Conservation (phyloP, 164 flowering plant genomes). For the Vitis amurensis region DNA sequence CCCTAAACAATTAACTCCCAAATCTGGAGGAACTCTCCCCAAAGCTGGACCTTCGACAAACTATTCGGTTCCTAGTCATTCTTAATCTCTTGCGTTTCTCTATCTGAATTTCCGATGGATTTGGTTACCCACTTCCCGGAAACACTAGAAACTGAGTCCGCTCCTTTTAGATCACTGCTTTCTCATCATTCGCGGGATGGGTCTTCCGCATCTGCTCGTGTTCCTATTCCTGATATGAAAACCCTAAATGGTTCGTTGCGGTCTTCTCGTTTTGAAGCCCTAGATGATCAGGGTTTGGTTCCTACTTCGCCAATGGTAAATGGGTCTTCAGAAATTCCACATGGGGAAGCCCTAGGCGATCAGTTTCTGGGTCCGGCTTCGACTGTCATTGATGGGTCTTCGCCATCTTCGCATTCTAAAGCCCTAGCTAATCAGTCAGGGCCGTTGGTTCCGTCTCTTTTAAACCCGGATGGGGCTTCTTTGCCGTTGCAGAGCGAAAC, state of each 20-base stretch:
- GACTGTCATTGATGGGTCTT: too few relatives aligned
- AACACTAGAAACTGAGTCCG: too few relatives aligned
- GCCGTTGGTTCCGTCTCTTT: too few relatives aligned
- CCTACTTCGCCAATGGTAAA: background rate
- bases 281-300: constrained; percentile 1
- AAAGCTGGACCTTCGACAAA: too few relatives aligned
- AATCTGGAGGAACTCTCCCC: too few relatives aligned
- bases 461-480: background rate
- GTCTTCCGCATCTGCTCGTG: background rate
- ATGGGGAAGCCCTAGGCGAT: background rate
- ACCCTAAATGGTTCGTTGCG: background rate
- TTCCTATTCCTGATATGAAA: background rate
- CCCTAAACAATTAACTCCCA: too few relatives aligned
- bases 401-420: background rate
- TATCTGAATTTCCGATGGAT: too few relatives aligned
- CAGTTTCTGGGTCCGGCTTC: too few relatives aligned
- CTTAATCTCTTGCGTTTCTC: too few relatives aligned
- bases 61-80: too few relatives aligned
- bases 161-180: too few relatives aligned
- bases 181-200: background rate
- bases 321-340: background rate
- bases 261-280: background rate
- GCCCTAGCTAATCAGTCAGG: background rate
- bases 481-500: background rate
- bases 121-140: too few relatives aligned